phyloP scores from a whole-genome alignment of 371 early-diverging fungal species.

The Mucor circinelloides region DNA sequence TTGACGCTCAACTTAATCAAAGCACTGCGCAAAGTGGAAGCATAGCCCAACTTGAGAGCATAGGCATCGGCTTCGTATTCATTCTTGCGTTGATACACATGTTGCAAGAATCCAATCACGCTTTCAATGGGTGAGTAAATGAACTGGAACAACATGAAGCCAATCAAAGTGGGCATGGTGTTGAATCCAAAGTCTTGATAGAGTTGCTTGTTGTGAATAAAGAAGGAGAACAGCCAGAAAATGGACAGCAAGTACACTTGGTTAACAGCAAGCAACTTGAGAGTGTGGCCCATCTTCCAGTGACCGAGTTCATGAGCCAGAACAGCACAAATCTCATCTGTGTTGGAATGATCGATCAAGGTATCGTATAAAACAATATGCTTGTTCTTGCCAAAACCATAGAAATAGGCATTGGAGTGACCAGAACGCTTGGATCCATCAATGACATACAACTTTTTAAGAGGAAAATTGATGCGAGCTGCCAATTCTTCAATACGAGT shows the following conservation, averaged over 20 bases:
- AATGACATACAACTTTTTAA: slow-evolving; percentile 93
- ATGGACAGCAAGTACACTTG: slow-evolving; percentile 80
- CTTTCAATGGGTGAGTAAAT: slow-evolving; percentile 81
- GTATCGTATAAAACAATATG: slow-evolving; percentile 98
- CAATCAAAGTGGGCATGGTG: slow-evolving; percentile 80
- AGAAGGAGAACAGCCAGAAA: slow-evolving; percentile 85
- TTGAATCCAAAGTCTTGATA: slow-evolving; percentile 88
- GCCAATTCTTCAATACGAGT: slow-evolving; percentile 87
- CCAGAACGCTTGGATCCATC: slow-evolving; percentile 94
- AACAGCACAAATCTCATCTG: slow-evolving; percentile 93
- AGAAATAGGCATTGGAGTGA: slow-evolving; percentile 98
- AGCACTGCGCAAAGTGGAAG: slow-evolving; percentile 72
- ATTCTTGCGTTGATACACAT: slow-evolving; percentile 82
- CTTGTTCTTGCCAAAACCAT: slow-evolving; percentile 95
- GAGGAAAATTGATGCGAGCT: slow-evolving; percentile 86
- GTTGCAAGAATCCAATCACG: slow-evolving; percentile 74
- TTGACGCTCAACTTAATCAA: slow-evolving; percentile 91
- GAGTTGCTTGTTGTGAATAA: slow-evolving; percentile 70
- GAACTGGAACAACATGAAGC: slow-evolving; percentile 86
- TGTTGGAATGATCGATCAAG: slow-evolving; percentile 80
- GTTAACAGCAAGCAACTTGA: slow-evolving; percentile 70
- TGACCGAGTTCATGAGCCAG: slow-evolving; percentile 98
- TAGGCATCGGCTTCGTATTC: slow-evolving; percentile 98
- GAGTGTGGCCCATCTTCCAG: slow-evolving; percentile 90
- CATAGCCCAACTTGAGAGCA: slow-evolving; percentile 89